Conservation (phyloP, 2,329 filamentous ascomycete genomes). For the Ophiostoma tasmaniense region DNA sequence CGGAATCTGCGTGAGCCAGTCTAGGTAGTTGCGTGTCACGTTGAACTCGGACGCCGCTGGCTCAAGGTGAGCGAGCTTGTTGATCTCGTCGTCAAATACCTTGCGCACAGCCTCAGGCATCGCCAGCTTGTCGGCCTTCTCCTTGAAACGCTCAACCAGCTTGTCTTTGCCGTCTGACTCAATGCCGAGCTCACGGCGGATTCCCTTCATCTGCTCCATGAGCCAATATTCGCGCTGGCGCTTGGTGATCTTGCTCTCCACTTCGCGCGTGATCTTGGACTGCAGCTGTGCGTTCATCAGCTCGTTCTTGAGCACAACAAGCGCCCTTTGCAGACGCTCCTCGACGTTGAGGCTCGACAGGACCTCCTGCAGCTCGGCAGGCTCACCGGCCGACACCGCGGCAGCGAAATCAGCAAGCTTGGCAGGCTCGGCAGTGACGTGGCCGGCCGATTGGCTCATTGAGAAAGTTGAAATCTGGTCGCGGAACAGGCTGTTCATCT, state of each 20-base stretch:
- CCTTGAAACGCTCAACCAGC: conserved; percentile 92
- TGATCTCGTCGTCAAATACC: conserved; percentile 96
- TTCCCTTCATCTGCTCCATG: conserved; percentile 99
- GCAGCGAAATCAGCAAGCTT: conserved; percentile 96
- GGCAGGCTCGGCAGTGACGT: conserved; percentile 87
- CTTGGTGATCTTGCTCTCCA: conserved; percentile 95
- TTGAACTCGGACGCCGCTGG: conserved; percentile 97
- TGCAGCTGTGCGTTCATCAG: conserved; percentile 96
- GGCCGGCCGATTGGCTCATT: conserved; percentile 88
- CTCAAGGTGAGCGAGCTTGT: conserved; percentile 91
- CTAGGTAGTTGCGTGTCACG: conserved; percentile 93
- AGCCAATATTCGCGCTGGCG: conserved; percentile 96
- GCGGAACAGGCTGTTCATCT: conserved; percentile 86
- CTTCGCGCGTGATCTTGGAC: conserved; percentile 95
- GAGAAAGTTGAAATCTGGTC: conserved; percentile 97
- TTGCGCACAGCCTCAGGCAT: conserved; percentile 97
- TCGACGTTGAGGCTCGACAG: conserved; percentile 84
- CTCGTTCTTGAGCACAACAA: conserved; percentile 93
- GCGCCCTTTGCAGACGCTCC: conserved; percentile 80
- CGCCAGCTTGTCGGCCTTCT: conserved; percentile 83
- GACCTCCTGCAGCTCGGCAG: conserved; percentile 85
- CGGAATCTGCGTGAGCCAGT: conserved; percentile 97
- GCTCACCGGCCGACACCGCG: conserved; percentile 88
- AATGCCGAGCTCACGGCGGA: conserved; percentile 86
- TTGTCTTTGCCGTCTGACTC: conserved; percentile 98